A percentile compares a stretch with the other conserved stretches of the same genome.
Conservation (phyloP, 129 eudicot species). For the Arctium lappa region DNA sequence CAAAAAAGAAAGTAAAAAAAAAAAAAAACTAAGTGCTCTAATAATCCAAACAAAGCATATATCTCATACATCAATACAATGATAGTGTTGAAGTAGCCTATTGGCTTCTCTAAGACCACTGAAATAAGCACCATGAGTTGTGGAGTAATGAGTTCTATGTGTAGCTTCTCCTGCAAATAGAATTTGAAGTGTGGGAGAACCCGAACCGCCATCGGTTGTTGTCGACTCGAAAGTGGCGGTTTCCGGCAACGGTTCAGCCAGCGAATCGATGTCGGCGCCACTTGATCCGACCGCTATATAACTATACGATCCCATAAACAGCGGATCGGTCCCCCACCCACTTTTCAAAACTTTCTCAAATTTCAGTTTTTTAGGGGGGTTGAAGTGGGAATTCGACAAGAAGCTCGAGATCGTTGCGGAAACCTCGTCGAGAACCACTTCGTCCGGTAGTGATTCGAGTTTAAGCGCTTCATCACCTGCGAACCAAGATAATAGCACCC, state of each 20-base stretch:
- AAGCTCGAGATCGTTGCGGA: conserved; percentile 63
- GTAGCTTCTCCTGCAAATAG: conserved; percentile 98
- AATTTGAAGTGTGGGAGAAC: conserved; percentile 52
- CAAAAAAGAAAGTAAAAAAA: conserved; percentile 14
- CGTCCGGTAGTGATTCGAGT: conserved; percentile 58
- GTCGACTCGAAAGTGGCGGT: conserved; percentile 11
- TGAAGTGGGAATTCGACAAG: conserved; percentile 15
- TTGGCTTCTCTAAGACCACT: conserved; percentile 96
- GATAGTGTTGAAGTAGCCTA: conserved; percentile 83
- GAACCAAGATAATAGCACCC: conserved; percentile 69
- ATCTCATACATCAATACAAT: conserved; percentile 42
- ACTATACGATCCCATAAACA: conserved; percentile 91
- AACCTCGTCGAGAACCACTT: conserved; percentile 58
- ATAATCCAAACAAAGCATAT: conserved; percentile 20
- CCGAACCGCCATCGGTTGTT: not conserved
- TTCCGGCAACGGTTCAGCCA: conserved; percentile 74
- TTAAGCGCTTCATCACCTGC: conserved; percentile 84
- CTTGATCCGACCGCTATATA: conserved; percentile 88
- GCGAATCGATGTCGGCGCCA: conserved; percentile 54
- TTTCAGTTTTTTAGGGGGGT: not conserved
- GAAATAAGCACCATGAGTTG: conserved; percentile 92
- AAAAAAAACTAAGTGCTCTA: conserved; percentile 22
- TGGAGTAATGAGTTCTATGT: conserved; percentile 86
- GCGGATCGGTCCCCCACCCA: conserved; percentile 81
- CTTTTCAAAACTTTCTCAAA: conserved; percentile 57